These are phyloP conservation scores for Debaryomycetaceae sp. DNA, from an alignment of 1,139 yeast species.

Conservation along the genomic window DNA sequence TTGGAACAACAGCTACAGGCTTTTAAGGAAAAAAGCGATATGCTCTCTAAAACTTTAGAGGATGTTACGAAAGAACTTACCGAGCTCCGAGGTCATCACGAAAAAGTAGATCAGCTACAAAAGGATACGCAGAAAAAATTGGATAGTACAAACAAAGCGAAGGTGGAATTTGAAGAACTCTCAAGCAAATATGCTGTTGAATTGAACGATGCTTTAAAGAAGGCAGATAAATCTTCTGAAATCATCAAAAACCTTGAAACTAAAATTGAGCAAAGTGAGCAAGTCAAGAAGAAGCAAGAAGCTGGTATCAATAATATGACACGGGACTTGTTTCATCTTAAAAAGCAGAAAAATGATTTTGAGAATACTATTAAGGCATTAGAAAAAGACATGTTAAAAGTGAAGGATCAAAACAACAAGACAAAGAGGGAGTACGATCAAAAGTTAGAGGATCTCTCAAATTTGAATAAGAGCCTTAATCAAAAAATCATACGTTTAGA, in stretches of 20 bases:
- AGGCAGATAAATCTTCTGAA: conserved; percentile 19
- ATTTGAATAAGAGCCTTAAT: conserved; percentile 20
- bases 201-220: conserved; percentile 26
- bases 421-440: conserved; percentile 18
- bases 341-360: conserved; percentile 54
- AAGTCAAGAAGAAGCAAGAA: conserved; percentile 67
- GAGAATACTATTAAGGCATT: conserved; percentile 40
- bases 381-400: conserved; percentile 37
- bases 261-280: conserved; percentile 27
- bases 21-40: conserved; percentile 27
- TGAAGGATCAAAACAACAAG: conserved; percentile 19
- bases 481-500: conserved; percentile 21
- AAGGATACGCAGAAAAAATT: conserved; percentile 36
- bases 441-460: conserved; percentile 19
- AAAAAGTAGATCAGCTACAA: conserved; percentile 24
- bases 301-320: conserved; percentile 90
- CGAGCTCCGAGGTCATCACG: conserved; percentile 23
- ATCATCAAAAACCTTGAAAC: conserved; percentile 21
- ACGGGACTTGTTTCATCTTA: conserved; percentile 67
- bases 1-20: conserved; percentile 22
- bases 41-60: conserved; percentile 15
- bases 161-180: conserved; percentile 27
- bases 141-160: conserved; percentile 26
- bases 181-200: conserved; percentile 27
- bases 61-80: conserved; percentile 13